Evolutionary conservation across 1,139 yeast species (phyloP), one percentile per base, ranked within the genome.

Genomic region (Geotrichum siamense): DNA sequence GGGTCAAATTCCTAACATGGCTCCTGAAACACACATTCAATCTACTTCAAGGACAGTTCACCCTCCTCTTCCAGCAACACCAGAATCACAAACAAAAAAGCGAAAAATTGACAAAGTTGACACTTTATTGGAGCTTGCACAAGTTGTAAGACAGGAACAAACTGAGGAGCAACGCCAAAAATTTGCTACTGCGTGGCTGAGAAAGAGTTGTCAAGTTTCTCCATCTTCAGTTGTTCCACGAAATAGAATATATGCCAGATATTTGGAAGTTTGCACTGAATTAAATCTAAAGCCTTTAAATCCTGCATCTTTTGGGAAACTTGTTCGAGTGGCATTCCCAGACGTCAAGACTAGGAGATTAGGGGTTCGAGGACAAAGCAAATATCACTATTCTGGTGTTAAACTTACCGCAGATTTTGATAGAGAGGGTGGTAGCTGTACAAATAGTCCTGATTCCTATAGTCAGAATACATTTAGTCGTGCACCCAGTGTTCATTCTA

Each of bases 381-480:
- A 85, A 57, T 87, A 89, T 61, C 95, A 87, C 60, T 89, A 87
- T 60, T 85, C 95, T 64, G 96, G 96, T 1, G 70, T 87, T 43
- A 75, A 74, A 54, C 62, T 87, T 43, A 65, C 75, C 16, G 82
- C 76, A 8, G 83, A 77, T 40, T 53, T 48, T 20, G 54, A 53
- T 42, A 5, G 27, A 20, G 37, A 33, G n/a, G 6, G 37, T 20
- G 37, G 37, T 12, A 33, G 26, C n/a, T n/a, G n/a, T n/a, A 33
- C 37, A 8, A 33, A 33, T n/a, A 51, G 55, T 29, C 56, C 56
- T 1, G 58, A 55, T 21, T 33, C 37, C 6, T n/a, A 15, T 4
- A 33, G 15, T 6, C 37, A 33, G 6, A 9, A 20, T 13, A n/a
- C 27, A 9, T 33, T 20, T 16, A 33, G 37, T 33, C 37, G 37